Evolutionary conservation across 2,329 filamentous ascomycete genomes (phyloP).

Genomic region (Ceratocystis eucalypticola): DNA sequence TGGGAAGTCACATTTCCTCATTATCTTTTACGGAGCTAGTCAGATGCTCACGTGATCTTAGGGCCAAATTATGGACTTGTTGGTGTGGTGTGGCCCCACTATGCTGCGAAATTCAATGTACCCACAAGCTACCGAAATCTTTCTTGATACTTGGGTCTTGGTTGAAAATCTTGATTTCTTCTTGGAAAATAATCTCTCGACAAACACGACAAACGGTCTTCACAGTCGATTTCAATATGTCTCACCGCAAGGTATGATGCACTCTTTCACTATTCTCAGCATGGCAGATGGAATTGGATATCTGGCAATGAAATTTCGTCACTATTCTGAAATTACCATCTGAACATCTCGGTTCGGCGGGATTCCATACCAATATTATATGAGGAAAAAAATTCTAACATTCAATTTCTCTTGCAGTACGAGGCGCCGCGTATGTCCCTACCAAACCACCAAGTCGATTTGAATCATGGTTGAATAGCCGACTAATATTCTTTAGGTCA

Average conservation of each 20-base stretch:
- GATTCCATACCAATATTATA: too few species aligned
- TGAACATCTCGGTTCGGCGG: background rate
- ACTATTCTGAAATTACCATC: background rate
- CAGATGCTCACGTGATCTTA: constrained; percentile 13
- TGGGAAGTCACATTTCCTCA: too few species aligned
- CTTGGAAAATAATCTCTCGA: constrained; percentile 15
- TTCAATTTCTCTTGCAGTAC: constrained; percentile 29
- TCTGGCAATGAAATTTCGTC: background rate
- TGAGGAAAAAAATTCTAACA: constrained; percentile 12
- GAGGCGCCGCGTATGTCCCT: constrained; percentile 61
- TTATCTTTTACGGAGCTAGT: background rate
- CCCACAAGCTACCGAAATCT: constrained; percentile 14
- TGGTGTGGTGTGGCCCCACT: constrained; percentile 12
- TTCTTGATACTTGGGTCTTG: constrained; percentile 16
- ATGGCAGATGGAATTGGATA: background rate
- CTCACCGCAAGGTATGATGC: constrained; percentile 21
- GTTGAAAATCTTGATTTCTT: constrained; percentile 11
- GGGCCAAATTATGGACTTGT: constrained; percentile 10
- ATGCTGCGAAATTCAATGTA: constrained; percentile 7
- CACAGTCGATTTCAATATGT: constrained; percentile 20
- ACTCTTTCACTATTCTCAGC: background rate
- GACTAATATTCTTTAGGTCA: constrained; percentile 34
- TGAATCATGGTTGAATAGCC: background rate
- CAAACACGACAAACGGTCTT: constrained; percentile 18
- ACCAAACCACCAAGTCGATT: background rate